These are phyloP conservation scores for Neoarthrinium moseri DNA, from an alignment of 2,329 filamentous ascomycete species.

Conservation along the genomic window DNA sequence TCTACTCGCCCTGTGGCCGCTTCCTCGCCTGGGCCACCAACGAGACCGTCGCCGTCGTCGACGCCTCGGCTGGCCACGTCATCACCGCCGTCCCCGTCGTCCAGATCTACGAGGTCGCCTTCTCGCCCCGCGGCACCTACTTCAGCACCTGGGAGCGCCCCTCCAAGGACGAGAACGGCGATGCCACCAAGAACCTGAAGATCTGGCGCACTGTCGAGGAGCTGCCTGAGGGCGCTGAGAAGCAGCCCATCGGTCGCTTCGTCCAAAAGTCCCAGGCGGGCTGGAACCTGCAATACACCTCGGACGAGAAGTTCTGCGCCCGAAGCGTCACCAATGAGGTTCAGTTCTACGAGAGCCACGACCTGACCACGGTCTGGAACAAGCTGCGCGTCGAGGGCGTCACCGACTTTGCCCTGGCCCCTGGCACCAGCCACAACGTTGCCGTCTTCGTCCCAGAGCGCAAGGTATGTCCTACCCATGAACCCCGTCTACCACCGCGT, in stretches of 20 bases:
- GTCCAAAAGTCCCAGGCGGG: constrained; percentile 94
- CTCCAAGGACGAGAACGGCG: constrained; percentile 87
- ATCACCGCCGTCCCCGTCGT: constrained; percentile 73
- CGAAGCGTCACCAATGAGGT: constrained; percentile 95
- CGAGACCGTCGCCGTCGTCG: constrained; percentile 81
- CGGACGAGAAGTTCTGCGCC: constrained; percentile 90
- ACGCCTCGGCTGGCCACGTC: constrained; percentile 73
- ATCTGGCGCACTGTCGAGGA: constrained; percentile 87
- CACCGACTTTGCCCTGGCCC: constrained; percentile 83
- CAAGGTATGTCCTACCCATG: constrained; percentile 63
- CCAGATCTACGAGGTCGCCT: constrained; percentile 91
- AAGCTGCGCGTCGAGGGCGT: constrained; percentile 92
- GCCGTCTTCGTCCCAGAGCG: constrained; percentile 94
- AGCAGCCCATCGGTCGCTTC: constrained; percentile 79
- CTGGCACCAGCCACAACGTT: constrained; percentile 85
- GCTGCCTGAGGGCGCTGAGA: constrained; percentile 57
- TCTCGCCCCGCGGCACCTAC: constrained; percentile 89
- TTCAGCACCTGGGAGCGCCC: constrained; percentile 96
- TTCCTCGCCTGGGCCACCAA: constrained; percentile 95
- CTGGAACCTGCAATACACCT: constrained; percentile 97
- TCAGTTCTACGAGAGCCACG: constrained; percentile 89
- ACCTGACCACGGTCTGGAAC: constrained; percentile 88
- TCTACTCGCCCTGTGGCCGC: constrained; percentile 92
- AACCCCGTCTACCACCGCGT: too few species aligned
- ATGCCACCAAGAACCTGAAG: constrained; percentile 95